Evolutionary conservation across 805 yeast genomes (phyloP), one percentile per base, ranked within the genome.

Genomic region (Ogataea sp.): DNA sequence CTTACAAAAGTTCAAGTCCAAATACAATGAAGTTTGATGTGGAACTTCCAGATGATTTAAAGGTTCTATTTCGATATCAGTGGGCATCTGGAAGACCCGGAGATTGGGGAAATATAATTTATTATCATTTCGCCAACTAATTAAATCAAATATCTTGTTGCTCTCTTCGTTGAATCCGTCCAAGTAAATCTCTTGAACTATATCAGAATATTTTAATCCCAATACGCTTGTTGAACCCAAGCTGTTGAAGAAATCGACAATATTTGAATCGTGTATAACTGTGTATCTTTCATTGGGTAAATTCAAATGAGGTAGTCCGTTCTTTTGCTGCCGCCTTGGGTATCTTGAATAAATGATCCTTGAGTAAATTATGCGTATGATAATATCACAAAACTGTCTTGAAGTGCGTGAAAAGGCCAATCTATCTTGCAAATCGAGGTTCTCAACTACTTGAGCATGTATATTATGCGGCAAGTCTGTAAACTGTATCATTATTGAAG

Each of bases 1-100:
- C 7, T 40, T 26, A 30, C 62, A 58, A 38, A 57, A 59, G 38
- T 55, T 58, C 30, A 29, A 27, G 39, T 58, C 64, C 4, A 59
- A 42, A 15, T 49, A 43, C 18, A 57, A 28, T 2, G 53, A 41
- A 13, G 43, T 38, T 20, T 58, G 39, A 34, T 47, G 48, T 2
- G 62, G 64, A 8, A 56, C 57, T 21, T 48, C 44, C 16, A 40
- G 39, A 18, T 38, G 45, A 5, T 53, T 48, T 25, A 58, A 40
- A 8, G 62, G 62, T 11, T 45, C 43, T 20, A 58, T 41, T 1
- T 18, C 21, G 9, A 49, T 20, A 6, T 27, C 32, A 6, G 45
- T 37, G 2, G 62, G 59, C 29, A 59, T 52, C 37, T 45, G 47
- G 29, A 48, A 53, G 11, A 29, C 24, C 25, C 39, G 41, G 31